Conservation (phyloP, 2,329 filamentous ascomycete genomes). For the Fusarium pseudonygamai region DNA sequence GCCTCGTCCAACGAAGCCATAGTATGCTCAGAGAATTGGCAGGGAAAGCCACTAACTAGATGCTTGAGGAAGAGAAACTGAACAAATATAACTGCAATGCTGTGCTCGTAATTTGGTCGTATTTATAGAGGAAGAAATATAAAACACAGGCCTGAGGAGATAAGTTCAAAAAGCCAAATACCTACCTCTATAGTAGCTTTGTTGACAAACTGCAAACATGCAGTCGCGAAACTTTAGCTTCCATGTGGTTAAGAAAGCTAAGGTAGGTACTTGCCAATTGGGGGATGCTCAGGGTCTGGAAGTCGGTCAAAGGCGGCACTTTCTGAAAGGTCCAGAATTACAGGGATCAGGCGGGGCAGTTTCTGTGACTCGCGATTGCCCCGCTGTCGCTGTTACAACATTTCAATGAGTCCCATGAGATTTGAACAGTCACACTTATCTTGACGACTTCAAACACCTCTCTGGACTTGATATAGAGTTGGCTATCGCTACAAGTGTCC, state of each 20-base stretch:
- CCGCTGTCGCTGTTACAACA: slow-evolving; percentile 38
- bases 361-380: slow-evolving; percentile 29
- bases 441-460: slow-evolving; percentile 18
- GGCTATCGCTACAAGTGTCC: not conserved
- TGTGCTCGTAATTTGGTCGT: not conserved
- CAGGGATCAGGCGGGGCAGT: slow-evolving; percentile 45
- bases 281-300: not conserved
- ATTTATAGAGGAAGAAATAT: not conserved
- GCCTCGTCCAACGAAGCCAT: slow-evolving; percentile 33
- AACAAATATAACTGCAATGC: not conserved
- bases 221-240: slow-evolving; percentile 10
- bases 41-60: not conserved
- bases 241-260: not conserved
- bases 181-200: not conserved
- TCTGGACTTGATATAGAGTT: slow-evolving; percentile 23
- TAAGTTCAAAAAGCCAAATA: not conserved
- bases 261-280: slow-evolving; percentile 27
- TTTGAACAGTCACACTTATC: slow-evolving; percentile 26
- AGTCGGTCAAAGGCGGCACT: slow-evolving; percentile 44
- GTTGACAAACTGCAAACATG: slow-evolving; percentile 1
- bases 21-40: not conserved
- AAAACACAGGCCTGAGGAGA: not conserved
- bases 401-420: slow-evolving; percentile 22
- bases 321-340: slow-evolving; percentile 21
- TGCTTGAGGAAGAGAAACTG: not conserved